Evolutionary conservation across 1,284 basidiomycete species (phyloP), one percentile per base, ranked within the genome.

Genomic region (Ustilago loliicola): DNA sequence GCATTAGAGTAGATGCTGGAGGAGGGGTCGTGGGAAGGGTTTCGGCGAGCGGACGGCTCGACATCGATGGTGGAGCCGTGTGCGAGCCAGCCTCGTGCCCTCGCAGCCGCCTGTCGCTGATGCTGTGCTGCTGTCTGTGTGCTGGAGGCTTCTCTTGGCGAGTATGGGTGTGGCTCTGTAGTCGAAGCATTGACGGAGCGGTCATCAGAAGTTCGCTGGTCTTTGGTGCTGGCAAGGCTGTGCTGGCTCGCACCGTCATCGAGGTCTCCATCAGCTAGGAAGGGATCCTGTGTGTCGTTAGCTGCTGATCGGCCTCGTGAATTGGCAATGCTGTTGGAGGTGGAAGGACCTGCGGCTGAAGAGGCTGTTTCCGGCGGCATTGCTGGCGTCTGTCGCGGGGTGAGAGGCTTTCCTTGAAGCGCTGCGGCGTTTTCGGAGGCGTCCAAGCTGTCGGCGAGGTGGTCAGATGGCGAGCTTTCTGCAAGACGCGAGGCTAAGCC

Each of bases 231-330:
- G 50, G 66, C 66, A 38, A 65, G 58, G 51, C 71, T 73, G 38
- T 73, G 62, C 42, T 73, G 71, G 47, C 66, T 67, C 2, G 69
- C 64, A 17, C 48, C 74, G 27, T 69, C 64, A 29, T 80, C 71
- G 40, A 77, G 69, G 25, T 80, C 77, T 21, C 72, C 77, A 45
- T 80, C 77, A 34, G 77, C 77, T 4, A 80, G 67, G 50, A 80
- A 80, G 10, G 77, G 77, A 54, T 80, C 77, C 45, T 73, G 70
- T 3, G 73, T 55, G 27, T 74, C 72, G 29, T 62, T 66, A 3
- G 36, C 60, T 3, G 60, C 19, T 9, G 30, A n/a, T 7, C 38
- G 34, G 19, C 2, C 21, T 7, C 2, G 42, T 45, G 21, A 9
- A 21, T 17, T 40, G 11, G 1, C 15, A 15, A 15, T 40, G 38